These are phyloP conservation scores for Rostrohypoxylon terebratum DNA, from an alignment of 495 filamentous ascomycete genomes.

Conservation along the genomic window DNA sequence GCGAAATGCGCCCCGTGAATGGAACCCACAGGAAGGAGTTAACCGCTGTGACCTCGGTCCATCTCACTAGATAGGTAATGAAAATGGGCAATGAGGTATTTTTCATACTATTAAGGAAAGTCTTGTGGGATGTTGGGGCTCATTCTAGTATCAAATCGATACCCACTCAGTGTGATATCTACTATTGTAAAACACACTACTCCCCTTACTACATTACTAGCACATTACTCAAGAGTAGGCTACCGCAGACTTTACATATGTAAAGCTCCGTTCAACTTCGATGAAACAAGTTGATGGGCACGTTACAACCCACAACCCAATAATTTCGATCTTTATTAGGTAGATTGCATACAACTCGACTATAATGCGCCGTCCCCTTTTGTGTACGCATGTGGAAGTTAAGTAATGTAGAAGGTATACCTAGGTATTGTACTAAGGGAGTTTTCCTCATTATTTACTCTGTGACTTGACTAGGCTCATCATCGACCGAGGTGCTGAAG, in stretches of 20 bases:
- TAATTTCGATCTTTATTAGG: neutral
- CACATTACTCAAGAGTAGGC: neutral
- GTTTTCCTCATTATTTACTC: no score
- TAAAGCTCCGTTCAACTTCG: neutral
- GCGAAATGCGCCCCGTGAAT: neutral
- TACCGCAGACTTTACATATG: neutral
- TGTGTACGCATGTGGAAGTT: no score
- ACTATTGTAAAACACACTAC: neutral
- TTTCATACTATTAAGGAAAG: neutral
- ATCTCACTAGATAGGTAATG: neutral
- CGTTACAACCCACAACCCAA: neutral
- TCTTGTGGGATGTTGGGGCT: neutral
- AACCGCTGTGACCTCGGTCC: neutral
- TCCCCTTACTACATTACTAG: neutral
- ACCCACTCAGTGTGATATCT: neutral
- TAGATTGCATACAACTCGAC: no score
- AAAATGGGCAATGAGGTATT: neutral
- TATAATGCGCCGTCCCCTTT: no score
- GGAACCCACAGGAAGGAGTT: neutral
- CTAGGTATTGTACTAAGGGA: no score
- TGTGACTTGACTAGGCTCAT: no score
- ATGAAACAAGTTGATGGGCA: neutral
- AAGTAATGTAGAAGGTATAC: neutral
- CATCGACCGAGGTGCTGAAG: no score
- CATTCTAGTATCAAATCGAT: neutral